Evolutionary conservation across 2,329 filamentous ascomycete genomes (phyloP).

Genomic region (Colletotrichum siamense): DNA sequence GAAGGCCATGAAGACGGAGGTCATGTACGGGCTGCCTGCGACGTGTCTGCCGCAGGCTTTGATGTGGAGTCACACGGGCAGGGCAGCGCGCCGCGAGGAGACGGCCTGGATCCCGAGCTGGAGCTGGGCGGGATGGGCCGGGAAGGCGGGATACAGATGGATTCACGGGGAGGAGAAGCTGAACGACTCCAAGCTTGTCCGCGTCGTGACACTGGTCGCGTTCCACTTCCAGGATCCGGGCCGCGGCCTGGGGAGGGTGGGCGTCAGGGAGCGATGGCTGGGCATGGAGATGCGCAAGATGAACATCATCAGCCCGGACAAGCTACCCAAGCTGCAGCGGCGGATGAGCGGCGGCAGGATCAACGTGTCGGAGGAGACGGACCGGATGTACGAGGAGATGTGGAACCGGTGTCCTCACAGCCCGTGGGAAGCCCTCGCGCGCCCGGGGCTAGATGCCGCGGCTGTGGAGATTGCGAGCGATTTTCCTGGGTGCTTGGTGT

Average conservation of each 20-base stretch:
- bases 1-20: not conserved
- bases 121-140: constrained; percentile 6
- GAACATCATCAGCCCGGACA: not conserved
- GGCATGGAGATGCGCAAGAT: not conserved
- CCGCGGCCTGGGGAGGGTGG: not conserved
- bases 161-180: not conserved
- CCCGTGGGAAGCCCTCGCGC: constrained; percentile 2
- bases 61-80: constrained; percentile 8
- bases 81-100: not conserved
- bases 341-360: not conserved
- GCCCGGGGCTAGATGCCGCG: not conserved
- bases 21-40: not conserved
- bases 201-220: not conserved
- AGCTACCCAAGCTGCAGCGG: not conserved
- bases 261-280: not conserved
- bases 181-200: not conserved
- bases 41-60: not conserved
- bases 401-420: constrained; percentile 1
- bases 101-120: not conserved
- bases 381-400: not conserved
- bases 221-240: not conserved
- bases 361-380: not conserved
- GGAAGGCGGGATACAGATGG: not conserved
- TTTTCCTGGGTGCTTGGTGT: not conserved
- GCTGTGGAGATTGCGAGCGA: not conserved